These are phyloP conservation scores for Penicillium fimorum DNA, from an alignment of 495 filamentous ascomycete species.

Conservation along the genomic window DNA sequence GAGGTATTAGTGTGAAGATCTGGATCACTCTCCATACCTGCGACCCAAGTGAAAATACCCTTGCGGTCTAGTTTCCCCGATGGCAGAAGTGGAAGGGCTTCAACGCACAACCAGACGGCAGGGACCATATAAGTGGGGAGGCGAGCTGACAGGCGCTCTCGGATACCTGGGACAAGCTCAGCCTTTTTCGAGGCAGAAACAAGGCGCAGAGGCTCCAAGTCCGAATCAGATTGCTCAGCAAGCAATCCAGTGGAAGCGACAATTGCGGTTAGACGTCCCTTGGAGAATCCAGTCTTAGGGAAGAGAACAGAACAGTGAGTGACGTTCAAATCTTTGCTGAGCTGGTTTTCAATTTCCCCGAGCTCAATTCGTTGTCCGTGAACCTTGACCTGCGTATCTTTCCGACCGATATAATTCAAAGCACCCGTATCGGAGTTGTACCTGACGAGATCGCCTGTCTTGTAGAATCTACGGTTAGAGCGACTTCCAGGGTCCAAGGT, in stretches of 20 bases:
- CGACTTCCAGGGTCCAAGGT: slow-evolving; percentile 16
- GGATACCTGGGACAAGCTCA: slow-evolving; percentile 28
- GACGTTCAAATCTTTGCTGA: slow-evolving; percentile 29
- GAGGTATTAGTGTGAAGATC: slow-evolving; percentile 13
- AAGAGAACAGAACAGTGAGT: slow-evolving; percentile 46
- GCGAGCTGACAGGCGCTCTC: slow-evolving; percentile 30
- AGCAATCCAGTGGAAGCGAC: slow-evolving; percentile 29
- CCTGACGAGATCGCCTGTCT: slow-evolving; percentile 63
- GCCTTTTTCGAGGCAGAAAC: slow-evolving; percentile 24
- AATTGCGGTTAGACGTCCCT: slow-evolving; percentile 42
- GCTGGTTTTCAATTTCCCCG: slow-evolving; percentile 61
- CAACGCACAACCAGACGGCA: slow-evolving; percentile 48
- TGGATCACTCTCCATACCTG: slow-evolving; percentile 32
- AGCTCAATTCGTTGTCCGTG: slow-evolving; percentile 66
- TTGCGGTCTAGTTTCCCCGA: slow-evolving; percentile 57
- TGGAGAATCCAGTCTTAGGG: slow-evolving; percentile 40
- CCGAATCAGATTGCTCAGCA: slow-evolving; percentile 20
- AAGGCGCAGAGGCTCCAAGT: slow-evolving; percentile 29
- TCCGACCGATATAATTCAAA: slow-evolving; percentile 60
- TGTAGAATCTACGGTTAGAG: slow-evolving; percentile 56
- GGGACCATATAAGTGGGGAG: slow-evolving; percentile 60
- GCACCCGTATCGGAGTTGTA: slow-evolving; percentile 57
- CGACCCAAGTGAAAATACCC: slow-evolving; percentile 34
- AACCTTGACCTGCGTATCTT: slow-evolving; percentile 67
- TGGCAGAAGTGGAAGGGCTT: slow-evolving; percentile 47